These are phyloP conservation scores for Fusarium pilosicola DNA, from an alignment of 2,329 filamentous ascomycete genomes.

Conservation along the genomic window DNA sequence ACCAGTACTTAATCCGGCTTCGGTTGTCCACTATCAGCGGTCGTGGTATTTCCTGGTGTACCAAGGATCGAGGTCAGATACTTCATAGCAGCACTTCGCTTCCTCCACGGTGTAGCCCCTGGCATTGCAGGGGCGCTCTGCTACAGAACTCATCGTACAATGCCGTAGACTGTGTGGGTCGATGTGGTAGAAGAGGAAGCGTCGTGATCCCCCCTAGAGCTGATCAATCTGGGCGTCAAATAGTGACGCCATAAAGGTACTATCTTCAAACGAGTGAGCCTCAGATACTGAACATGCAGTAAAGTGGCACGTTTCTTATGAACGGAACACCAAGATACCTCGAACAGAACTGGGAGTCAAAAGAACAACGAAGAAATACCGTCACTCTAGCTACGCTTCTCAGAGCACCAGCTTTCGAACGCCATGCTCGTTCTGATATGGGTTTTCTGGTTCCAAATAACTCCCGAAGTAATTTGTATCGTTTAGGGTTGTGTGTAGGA, in stretches of 20 bases:
- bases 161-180: too few relatives aligned
- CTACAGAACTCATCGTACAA: not conserved
- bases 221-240: too few relatives aligned
- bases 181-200: not conserved
- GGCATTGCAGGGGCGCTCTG: not conserved
- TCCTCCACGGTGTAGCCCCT: not conserved
- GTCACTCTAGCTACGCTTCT: too few relatives aligned
- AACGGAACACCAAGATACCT: not conserved
- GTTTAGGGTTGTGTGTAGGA: not conserved
- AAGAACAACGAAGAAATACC: not conserved
- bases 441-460: not conserved
- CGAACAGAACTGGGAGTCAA: not conserved
- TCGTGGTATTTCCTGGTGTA: not conserved
- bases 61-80: not conserved
- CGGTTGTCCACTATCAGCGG: not conserved
- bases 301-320: too few relatives aligned
- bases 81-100: not conserved
- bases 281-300: not conserved
- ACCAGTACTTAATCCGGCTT: not conserved
- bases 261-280: not conserved
- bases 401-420: not conserved
- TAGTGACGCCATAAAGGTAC: too few relatives aligned
- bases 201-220: too few relatives aligned
- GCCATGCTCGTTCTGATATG: not conserved
- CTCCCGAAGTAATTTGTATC: not conserved